These are phyloP conservation scores for Linum tenue DNA, from an alignment of 345 rosid genomes.

Conservation along the genomic window DNA sequence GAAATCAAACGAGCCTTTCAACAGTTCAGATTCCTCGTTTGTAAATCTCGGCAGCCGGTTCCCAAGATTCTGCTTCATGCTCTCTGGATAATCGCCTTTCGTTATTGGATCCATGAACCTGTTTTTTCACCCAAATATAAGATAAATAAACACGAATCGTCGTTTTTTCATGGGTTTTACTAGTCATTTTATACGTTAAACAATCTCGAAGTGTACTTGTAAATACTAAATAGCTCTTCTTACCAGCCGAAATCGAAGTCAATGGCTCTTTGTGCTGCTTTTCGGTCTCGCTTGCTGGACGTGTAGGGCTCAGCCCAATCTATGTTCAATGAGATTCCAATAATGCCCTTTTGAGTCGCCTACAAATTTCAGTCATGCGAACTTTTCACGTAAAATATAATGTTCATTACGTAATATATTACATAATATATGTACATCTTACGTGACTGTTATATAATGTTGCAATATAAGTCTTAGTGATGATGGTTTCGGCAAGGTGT, in stretches of 20 bases:
- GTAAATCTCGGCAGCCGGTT: slow-evolving; percentile 10
- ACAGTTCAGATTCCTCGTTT: neutral
- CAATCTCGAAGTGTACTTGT: too few species aligned
- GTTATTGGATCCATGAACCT: neutral
- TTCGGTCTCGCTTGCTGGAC: neutral
- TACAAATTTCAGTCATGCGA: neutral
- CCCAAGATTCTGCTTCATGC: slow-evolving; percentile 5
- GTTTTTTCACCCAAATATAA: too few species aligned
- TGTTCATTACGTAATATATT: too few species aligned
- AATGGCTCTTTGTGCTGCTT: neutral
- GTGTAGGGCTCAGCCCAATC: neutral
- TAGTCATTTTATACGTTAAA: too few species aligned
- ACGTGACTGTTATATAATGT: too few species aligned
- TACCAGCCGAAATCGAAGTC: neutral
- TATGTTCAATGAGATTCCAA: neutral
- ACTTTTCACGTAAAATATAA: too few species aligned
- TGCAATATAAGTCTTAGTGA: too few species aligned
- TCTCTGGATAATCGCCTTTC: neutral
- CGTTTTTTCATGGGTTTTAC: too few species aligned
- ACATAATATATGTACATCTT: too few species aligned
- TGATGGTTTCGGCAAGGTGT: too few species aligned
- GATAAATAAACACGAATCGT: too few species aligned
- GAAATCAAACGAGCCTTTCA: slow-evolving; percentile 13
- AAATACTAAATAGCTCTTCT: neutral
- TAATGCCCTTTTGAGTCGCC: neutral